Conservation (phyloP, 805 yeast species). For the Wickerhamiella australiensis region DNA sequence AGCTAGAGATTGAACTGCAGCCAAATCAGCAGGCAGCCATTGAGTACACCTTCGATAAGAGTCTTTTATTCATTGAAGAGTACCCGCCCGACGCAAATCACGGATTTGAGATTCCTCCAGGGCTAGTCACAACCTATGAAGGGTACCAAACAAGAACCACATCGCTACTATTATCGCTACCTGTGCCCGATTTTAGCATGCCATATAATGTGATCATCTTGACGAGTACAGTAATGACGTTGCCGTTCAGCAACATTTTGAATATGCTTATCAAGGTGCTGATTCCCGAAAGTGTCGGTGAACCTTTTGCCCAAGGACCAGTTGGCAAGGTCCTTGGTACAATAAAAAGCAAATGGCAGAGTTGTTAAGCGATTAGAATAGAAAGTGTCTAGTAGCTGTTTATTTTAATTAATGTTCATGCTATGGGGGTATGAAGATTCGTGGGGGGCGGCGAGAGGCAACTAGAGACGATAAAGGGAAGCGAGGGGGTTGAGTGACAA, state of each 20-base stretch:
- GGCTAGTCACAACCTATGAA: slow-evolving; percentile 35
- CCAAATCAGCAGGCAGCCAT: slow-evolving; percentile 47
- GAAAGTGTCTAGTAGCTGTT: no score
- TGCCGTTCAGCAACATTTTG: slow-evolving; percentile 78
- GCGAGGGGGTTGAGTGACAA: no score
- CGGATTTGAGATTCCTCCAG: slow-evolving; percentile 91
- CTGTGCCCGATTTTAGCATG: slow-evolving; percentile 98
- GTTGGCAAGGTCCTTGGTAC: neutral
- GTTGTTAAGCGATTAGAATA: no score
- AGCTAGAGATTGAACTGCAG: slow-evolving; percentile 54
- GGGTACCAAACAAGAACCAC: slow-evolving; percentile 51
- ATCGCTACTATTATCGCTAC: slow-evolving; percentile 71
- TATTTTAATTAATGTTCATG: no score
- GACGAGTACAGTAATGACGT: slow-evolving; percentile 85
- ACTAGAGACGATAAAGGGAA: no score
- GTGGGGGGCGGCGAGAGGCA: no score
- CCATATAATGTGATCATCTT: slow-evolving; percentile 93
- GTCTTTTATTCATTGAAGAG: slow-evolving; percentile 70
- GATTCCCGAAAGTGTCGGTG: slow-evolving; percentile 45
- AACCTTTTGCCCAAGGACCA: slow-evolving; percentile 7
- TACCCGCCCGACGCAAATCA: slow-evolving; percentile 99
- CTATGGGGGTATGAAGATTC: no score
- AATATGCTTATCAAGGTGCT: slow-evolving; percentile 64
- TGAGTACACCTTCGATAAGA: slow-evolving; percentile 75
- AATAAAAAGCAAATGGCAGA: neutral